Evolutionary conservation across 2,329 filamentous ascomycete genomes (phyloP).

Genomic region (Xylaria sp.): DNA sequence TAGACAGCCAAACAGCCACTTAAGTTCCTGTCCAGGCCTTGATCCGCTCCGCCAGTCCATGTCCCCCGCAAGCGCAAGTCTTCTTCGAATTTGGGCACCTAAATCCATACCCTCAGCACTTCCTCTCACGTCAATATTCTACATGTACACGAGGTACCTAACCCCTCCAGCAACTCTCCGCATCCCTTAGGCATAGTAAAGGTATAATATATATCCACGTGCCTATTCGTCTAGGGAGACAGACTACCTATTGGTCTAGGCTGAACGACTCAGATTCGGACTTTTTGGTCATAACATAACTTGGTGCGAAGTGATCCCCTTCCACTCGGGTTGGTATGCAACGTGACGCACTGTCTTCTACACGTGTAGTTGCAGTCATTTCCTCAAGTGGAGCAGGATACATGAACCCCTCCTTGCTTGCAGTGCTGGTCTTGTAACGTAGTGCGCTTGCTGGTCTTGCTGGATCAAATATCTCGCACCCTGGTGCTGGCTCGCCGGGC

Average conservation of each 20-base stretch:
- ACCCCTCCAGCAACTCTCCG: background rate
- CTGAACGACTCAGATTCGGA: no score
- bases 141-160: constrained; percentile 16
- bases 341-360: constrained; percentile 33
- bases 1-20: constrained; percentile 6
- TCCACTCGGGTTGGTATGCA: constrained; percentile 29
- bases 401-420: constrained; percentile 25
- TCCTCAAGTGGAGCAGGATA: background rate
- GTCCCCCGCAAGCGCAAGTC: constrained; percentile 34
- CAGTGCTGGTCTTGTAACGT: constrained; percentile 33
- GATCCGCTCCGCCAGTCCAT: constrained; percentile 40
- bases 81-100: constrained; percentile 25
- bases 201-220: background rate
- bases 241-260: background rate
- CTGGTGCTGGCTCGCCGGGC: constrained; percentile 24
- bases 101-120: background rate
- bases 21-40: background rate
- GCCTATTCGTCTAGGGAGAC: constrained; percentile 16
- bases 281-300: constrained; percentile 3
- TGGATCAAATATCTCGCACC: constrained; percentile 20
- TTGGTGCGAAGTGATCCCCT: background rate
- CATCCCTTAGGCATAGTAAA: no score
- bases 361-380: constrained; percentile 16
- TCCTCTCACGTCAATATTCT: constrained; percentile 16
- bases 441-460: background rate